These are phyloP conservation scores for Kwoniella sp. DNA, from an alignment of 768 basidiomycete genomes.

Conservation along the genomic window DNA sequence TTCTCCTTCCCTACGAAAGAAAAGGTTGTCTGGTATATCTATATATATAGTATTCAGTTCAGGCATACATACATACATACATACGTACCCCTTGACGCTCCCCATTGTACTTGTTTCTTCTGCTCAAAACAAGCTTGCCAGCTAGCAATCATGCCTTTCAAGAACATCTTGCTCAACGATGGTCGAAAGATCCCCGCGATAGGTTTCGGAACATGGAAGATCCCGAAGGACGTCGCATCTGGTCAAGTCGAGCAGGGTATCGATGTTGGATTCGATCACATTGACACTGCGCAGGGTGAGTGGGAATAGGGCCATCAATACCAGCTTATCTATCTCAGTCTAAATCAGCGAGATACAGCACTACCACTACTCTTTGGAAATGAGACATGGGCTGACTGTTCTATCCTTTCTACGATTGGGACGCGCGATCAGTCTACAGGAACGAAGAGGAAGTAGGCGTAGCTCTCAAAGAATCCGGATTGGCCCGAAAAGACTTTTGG, in stretches of 20 bases:
- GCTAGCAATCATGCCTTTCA: conserved; percentile 34
- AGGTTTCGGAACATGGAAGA: conserved; percentile 55
- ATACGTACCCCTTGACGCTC: too few relatives aligned
- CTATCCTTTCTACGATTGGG: too few relatives aligned
- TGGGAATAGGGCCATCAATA: background rate
- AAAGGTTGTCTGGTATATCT: too few relatives aligned
- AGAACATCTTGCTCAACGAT: conserved; percentile 50
- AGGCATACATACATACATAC: too few relatives aligned
- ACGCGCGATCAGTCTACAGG: conserved; percentile 50
- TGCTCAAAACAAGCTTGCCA: too few relatives aligned
- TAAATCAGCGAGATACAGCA: too few relatives aligned
- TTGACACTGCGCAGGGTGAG: conserved; percentile 49
- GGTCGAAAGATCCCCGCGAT: conserved; percentile 52
- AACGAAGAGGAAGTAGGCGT: conserved; percentile 50
- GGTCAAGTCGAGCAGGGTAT: conserved; percentile 49
- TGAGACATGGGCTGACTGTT: too few relatives aligned
- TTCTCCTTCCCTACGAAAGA: too few relatives aligned
- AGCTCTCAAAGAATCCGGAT: conserved; percentile 40
- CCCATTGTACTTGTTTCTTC: too few relatives aligned
- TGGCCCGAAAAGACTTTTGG: conserved; percentile 44
- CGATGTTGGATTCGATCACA: conserved; percentile 49
- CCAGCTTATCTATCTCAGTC: too few relatives aligned
- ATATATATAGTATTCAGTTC: too few relatives aligned
- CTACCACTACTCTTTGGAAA: too few relatives aligned
- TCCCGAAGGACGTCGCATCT: conserved; percentile 42